Conservation (phyloP, 2,329 filamentous ascomycete genomes). For the Claviceps pazoutovae region DNA sequence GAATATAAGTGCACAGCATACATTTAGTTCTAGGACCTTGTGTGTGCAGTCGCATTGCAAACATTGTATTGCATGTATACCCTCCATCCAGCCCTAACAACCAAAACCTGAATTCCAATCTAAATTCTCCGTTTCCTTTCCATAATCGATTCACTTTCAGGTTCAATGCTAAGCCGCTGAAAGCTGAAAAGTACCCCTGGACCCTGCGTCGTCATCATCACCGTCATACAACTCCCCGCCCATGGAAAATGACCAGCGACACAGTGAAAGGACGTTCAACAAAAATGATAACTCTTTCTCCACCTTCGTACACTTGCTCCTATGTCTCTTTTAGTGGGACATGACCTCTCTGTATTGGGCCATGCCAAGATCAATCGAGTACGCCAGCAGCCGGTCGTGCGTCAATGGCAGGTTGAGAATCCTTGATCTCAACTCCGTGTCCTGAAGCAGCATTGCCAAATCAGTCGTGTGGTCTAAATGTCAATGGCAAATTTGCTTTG, state of each 20-base stretch:
- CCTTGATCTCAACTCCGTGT: conserved; percentile 22
- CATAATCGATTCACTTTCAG: too few relatives aligned
- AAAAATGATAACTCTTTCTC: not conserved
- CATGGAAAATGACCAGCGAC: not conserved
- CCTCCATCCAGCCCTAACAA: too few relatives aligned
- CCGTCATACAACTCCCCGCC: not conserved
- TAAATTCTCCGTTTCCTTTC: too few relatives aligned
- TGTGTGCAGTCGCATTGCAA: too few relatives aligned
- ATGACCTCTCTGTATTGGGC: conserved; percentile 54
- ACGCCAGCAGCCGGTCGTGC: conserved; percentile 56
- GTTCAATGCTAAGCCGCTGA: too few relatives aligned
- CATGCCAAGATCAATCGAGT: conserved; percentile 56
- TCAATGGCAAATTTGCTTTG: not conserved
- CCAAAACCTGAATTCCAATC: too few relatives aligned
- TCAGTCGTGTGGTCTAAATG: conserved; percentile 1
- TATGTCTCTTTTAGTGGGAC: conserved; percentile 24
- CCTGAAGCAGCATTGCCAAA: conserved; percentile 10
- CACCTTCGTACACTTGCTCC: not conserved
- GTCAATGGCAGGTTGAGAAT: conserved; percentile 53
- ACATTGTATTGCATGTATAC: too few relatives aligned
- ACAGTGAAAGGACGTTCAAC: not conserved
- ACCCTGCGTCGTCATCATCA: not conserved
- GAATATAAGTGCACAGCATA: too few relatives aligned
- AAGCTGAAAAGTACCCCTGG: too few relatives aligned
- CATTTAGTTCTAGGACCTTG: too few relatives aligned